phyloP scores from a whole-genome alignment of 1,139 yeast genomes.

The Yamadazyma trypodendri region DNA sequence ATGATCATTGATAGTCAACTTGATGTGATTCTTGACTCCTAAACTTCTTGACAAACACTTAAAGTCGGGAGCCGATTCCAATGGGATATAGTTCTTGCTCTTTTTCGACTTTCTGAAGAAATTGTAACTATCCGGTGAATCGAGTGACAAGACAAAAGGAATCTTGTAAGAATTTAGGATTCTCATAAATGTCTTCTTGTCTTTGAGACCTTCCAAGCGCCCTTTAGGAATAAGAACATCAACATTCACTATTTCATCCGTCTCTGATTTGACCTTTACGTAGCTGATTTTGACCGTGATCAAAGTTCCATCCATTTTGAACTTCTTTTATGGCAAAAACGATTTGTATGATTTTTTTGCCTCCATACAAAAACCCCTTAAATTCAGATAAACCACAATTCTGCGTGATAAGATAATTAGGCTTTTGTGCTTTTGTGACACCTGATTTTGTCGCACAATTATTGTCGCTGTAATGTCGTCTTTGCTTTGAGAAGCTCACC shows the following conservation, averaged over 20 bases:
- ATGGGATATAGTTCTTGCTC: constrained; percentile 37
- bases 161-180: constrained; percentile 7
- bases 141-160: constrained; percentile 10
- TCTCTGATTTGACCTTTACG: constrained; percentile 10
- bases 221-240: constrained; percentile 9
- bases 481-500: background rate
- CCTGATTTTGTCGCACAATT: background rate
- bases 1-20: constrained; percentile 27
- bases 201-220: constrained; percentile 5
- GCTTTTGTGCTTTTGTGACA: background rate
- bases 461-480: background rate
- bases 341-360: background rate
- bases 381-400: background rate
- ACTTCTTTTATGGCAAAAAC: background rate
- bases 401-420: constrained; percentile 1
- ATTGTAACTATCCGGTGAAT: background rate
- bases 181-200: constrained; percentile 10
- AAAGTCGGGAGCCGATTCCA: constrained; percentile 43
- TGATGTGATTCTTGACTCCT: constrained; percentile 41
- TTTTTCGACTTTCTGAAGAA: constrained; percentile 44
- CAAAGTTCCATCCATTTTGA: constrained; percentile 1
- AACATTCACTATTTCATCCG: constrained; percentile 8
- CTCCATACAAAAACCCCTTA: constrained; percentile 1
- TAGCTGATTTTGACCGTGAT: constrained; percentile 13
- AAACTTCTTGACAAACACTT: constrained; percentile 46